Base-by-base conservation (phyloP, 495 filamentous ascomycete species). In the Sabuloglossum arenarium region DNA sequence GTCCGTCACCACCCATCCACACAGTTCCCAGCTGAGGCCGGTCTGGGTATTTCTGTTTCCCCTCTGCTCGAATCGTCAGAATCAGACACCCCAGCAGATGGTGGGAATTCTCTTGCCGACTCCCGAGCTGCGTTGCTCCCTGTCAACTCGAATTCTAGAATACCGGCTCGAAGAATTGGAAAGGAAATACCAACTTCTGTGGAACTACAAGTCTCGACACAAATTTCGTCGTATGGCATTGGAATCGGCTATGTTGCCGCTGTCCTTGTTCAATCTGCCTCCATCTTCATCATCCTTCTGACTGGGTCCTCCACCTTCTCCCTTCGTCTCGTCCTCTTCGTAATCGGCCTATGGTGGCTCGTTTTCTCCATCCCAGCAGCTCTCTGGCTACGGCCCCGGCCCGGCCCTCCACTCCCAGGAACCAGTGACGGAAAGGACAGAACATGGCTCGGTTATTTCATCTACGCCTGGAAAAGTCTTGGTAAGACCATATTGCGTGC, bases 331-430 rank as follows among this genome's bases (percentile, higher is more conserved):
- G 86, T 89, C 3, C 74, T 98, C 10, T 89, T 93, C 63, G 64
- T 87, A 39, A 80, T 96, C 53, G 91, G 91, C 14, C 66, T 80
- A n/a, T 98, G 91, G 91, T 97, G 91, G 91, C 81, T 91, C 54
- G 54, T 79, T 34, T 97, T 98, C 62, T 90, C 88, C 11, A 79
- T 96, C 54, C 91, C 91, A 3, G 85, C 88, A 8, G 84, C 82
- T 24, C 66, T 94, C 58, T 96, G 87, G 86, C 75, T 98, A n/a
- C 79, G 88, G 24, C 79, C 90, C 16, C 78, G 91, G 29, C 91
- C 91, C 9, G 91, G 91, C 0, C 91, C 91, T 1, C 86, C 88
- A 11, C 65, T 98, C 1, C 61, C 63, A 19, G 55, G 66, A 31
- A 59, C 62, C 6, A 59, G 57, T 4, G 59, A 69, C 43, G 67